A percentile compares a stretch with the other conserved stretches of the same genome.
Conservation (phyloP, 345 rosid species). For the Aquilaria sinensis region DNA sequence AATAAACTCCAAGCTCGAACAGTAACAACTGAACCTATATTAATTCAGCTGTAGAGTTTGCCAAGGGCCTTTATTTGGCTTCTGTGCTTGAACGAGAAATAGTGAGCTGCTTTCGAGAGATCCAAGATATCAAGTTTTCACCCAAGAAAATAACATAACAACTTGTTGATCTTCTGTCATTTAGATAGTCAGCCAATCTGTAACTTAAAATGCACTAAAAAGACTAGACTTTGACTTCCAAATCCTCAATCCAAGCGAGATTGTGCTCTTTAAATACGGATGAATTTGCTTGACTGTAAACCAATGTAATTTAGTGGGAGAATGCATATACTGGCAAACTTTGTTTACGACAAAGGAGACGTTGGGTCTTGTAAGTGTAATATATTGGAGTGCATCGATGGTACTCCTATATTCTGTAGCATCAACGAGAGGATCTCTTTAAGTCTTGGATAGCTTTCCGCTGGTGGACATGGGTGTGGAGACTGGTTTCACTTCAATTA, state of each 20-base stretch:
- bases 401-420: not conserved
- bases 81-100: not conserved
- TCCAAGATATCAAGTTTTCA: too few relatives aligned
- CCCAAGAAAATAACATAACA: too few relatives aligned
- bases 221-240: not conserved
- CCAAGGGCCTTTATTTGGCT: not conserved
- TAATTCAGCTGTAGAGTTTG: not conserved
- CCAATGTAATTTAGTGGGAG: not conserved
- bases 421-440: not conserved
- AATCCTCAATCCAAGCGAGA: not conserved
- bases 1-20: too few relatives aligned
- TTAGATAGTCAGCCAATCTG: too few relatives aligned
- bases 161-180: too few relatives aligned
- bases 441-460: not conserved
- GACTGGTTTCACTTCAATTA: too few relatives aligned
- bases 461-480: not conserved
- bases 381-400: not conserved
- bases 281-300: not conserved
- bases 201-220: not conserved
- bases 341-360: not conserved
- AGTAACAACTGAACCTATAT: too few relatives aligned
- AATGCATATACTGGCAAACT: not conserved
- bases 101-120: too few relatives aligned
- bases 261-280: not conserved
- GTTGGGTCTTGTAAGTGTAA: not conserved